Evolutionary conservation across 2,329 filamentous ascomycete species (phyloP), one percentile per base, ranked within the genome.

Genomic region (Sclerotiophoma versabilis): DNA sequence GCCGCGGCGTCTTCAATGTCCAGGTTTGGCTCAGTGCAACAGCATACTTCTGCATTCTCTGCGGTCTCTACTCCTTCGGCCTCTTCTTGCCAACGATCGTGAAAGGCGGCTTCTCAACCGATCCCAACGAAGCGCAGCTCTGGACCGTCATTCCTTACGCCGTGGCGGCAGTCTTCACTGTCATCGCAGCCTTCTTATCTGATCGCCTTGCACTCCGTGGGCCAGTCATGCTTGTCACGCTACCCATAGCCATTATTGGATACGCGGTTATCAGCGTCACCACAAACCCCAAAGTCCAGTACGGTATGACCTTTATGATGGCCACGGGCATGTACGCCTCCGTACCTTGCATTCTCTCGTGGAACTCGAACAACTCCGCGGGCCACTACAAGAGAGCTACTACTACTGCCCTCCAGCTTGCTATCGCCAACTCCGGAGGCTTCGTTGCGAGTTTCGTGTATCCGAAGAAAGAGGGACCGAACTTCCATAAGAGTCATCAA

Each of bases 321-420:
- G 84, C 86, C 0, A 83, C 82, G 0, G 87, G 87, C 9, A 79
- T 88, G 66, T 89, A 88, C 66, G 79, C 80, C 38, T 84, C 83
- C 34, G 84, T 88, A 0, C 86, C 87, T 0, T 83, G 82, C 15
- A 82, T 88, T 3, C 74, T 89, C 9, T 86, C 83, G 1, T 89
- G 87, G 86, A 83, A 86, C 57, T 83, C 84, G 2, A 89, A 89
- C 66, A 89, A 89, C 67, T 86, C 83, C 0, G 85, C 86, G 0
- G 86, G 84, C 0, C 87, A 90, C 66, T 90, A 89, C 66, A 90
- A 90, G 70, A 77, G 87, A 12, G 87, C 88, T 0, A 89, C 87
- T 0, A 87, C 87, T 0, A 84, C 83, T 1, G 87, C 83, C 0
- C 64, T 89, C 61, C 87, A 90, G 70, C 76, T 90, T 22, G 83